phyloP scores from a whole-genome alignment of 1,284 basidiomycete species.

The Singerocomus inundabilis region DNA sequence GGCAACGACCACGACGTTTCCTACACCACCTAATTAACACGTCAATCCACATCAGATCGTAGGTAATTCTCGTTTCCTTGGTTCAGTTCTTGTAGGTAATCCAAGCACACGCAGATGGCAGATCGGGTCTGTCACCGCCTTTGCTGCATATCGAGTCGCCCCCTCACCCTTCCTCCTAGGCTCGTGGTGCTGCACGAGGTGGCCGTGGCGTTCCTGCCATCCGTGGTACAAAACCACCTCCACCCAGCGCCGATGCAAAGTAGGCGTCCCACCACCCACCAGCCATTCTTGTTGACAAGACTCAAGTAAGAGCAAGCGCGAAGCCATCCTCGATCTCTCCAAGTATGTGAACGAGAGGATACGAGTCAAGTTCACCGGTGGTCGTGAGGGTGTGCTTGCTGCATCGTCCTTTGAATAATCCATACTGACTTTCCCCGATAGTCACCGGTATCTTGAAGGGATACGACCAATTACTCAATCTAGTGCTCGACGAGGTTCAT shows the following conservation, averaged over 20 bases:
- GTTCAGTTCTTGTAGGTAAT: conserved; percentile 18
- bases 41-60: conserved; percentile 17
- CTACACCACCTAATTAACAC: conserved; percentile 11
- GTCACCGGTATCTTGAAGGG: conserved; percentile 94
- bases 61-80: conserved; percentile 15
- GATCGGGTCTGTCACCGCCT: conserved; percentile 50
- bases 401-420: background rate
- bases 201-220: conserved; percentile 39
- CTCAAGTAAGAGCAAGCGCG: conserved; percentile 77
- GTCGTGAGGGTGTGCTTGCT: conserved; percentile 76
- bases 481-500: conserved; percentile 89
- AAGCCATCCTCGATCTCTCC: conserved; percentile 93
- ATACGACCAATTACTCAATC: conserved; percentile 94
- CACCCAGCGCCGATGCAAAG: conserved; percentile 23
- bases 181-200: conserved; percentile 49
- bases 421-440: conserved; percentile 35
- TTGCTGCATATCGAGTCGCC: conserved; percentile 9
- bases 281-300: conserved; percentile 28
- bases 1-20: conserved; percentile 13
- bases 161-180: conserved; percentile 41
- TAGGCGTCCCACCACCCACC: conserved; percentile 13
- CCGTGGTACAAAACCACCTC: conserved; percentile 43
- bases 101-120: conserved; percentile 41
- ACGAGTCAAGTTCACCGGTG: conserved; percentile 95
- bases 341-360: conserved; percentile 94